Base-by-base conservation (phyloP, 148 eudicot species). In the Rhododendron kiyosumense region DNA sequence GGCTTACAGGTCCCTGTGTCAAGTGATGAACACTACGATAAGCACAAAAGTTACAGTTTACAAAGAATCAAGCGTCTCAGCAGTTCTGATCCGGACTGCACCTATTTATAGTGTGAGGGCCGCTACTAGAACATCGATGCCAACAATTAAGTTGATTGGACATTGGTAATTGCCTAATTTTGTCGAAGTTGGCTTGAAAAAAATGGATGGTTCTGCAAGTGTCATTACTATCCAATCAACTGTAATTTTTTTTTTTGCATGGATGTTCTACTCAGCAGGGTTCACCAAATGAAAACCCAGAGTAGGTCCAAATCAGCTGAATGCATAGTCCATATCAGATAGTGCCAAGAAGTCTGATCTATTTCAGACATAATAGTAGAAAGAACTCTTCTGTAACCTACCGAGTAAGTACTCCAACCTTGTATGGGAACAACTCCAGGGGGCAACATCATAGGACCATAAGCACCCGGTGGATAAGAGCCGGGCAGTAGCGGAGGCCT, bases 351-450 rank as follows among this genome's bases (percentile, higher is more conserved):
- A 69, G 38, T 30, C 36, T 69, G 75, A 69, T 30, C 36, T 14
- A 26, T 18, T 13, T 54, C 52, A 22, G 30, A 14, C 8, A n/a
- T 32, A 22, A 41, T 28, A 79, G 48, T 63, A 34, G 24, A 45
- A 85, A 57, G 20, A 54, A 54, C 61, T 54, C 61, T 28, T 78
- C 22, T 30, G 48, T 45, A 17, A 87, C 94, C 78, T 92, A 96
- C 99, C 88, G 97, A 91, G 87, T 95, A 95, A 30, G 96, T 91
- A 87, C 85, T 90, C 99, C 99, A 96, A 81, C 94, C 90, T 78
- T 91, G 94, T 88, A 96, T 71, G 81, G 98, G 94, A 88, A 95
- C 93, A 87, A 95, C 93, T 81, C 98, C 98, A 46, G 97, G 94
- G 78, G 94, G 90, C 78, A 95, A 91, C 79, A 95, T 78, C 92